A percentile compares a stretch with the other conserved stretches of the same genome.
These are phyloP conservation scores for Mycena sanguinolenta DNA, from an alignment of 768 basidiomycete genomes.

Conservation along the genomic window DNA sequence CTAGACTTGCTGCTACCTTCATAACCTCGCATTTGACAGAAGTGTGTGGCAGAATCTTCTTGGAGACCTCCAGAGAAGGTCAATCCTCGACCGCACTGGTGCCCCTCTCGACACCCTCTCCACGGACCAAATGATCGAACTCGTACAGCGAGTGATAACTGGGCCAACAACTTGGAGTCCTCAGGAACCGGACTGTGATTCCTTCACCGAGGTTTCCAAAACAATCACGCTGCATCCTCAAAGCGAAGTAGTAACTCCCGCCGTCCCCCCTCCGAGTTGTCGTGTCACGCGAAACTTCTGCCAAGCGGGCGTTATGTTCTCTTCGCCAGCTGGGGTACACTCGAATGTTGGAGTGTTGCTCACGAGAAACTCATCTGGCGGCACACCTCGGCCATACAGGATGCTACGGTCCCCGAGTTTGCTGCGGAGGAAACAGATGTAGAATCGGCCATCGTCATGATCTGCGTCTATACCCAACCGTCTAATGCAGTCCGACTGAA, in stretches of 20 bases:
- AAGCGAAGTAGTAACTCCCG: background rate
- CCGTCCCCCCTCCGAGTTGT: too few relatives aligned
- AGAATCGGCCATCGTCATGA: background rate
- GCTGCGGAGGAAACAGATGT: constrained; percentile 4
- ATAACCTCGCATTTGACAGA: background rate
- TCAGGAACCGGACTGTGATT: background rate
- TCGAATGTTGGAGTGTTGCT: background rate
- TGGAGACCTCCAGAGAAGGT: background rate
- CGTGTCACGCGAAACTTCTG: background rate
- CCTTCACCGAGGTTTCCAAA: background rate
- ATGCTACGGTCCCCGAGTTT: background rate
- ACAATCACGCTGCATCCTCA: background rate
- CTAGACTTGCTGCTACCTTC: background rate
- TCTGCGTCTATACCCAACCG: background rate
- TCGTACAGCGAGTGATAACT: background rate
- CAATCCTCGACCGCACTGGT: background rate
- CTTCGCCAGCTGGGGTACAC: background rate
- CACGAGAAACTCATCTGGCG: constrained; percentile 5
- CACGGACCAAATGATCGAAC: background rate
- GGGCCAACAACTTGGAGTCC: background rate
- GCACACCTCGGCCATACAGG: background rate
- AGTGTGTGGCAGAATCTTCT: background rate
- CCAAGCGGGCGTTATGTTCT: background rate
- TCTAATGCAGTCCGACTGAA: background rate
- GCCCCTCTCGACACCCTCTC: background rate